Evolutionary conservation across 2,329 filamentous ascomycete genomes (phyloP), one percentile per base, ranked within the genome.

Genomic region (Lasiodiplodia sp.): DNA sequence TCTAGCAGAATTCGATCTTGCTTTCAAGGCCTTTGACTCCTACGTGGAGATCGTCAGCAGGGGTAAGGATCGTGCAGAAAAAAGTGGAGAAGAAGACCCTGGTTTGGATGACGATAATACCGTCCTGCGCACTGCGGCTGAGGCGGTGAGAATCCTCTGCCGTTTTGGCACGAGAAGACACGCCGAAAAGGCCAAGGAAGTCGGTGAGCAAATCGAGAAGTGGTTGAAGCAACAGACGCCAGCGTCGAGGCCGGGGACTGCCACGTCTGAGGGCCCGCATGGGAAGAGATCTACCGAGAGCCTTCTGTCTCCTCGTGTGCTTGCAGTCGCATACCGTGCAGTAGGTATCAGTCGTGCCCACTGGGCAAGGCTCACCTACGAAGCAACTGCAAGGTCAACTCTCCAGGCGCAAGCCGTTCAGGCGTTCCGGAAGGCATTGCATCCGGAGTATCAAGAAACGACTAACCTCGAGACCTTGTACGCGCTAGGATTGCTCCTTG

Each of bases 1-100:
- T 2, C 85, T 97, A 21, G 93, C 94, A 10, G 95, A 99, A 73
- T 98, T 97, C 72, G 93, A 97, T 68, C 83, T 98, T 60, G 94
- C 94, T 1, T 90, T 97, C 78, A 94, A 94, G 76, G 92, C 96
- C 0, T 92, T 97, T 71, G 92, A 97, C 77, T 94, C 94, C 0
- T 99, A 98, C 78, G 84, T 97, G 47, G 92, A 96, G 67, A 92
- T 99, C 71, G 88, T 97, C 67, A 91, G 90, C 70, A 92, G 92
- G 76, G 93, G 91, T 68, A 97, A 95, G 80, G 92, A 93, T 23
- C 88, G 94, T 51, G 89, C 93, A 3, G 89, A 92, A 73, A 96
- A 97, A 80, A 83, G 83, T 28, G 86, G 92, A 2, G 87, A 93
- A 72, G 77, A 81, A 7, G 92, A 95, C 73, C 84, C 86, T 21